Percentiles rank a stretch among this genome's conserved stretches.
Conservation (phyloP, 768 basidiomycete genomes). For the Russula sp. region DNA sequence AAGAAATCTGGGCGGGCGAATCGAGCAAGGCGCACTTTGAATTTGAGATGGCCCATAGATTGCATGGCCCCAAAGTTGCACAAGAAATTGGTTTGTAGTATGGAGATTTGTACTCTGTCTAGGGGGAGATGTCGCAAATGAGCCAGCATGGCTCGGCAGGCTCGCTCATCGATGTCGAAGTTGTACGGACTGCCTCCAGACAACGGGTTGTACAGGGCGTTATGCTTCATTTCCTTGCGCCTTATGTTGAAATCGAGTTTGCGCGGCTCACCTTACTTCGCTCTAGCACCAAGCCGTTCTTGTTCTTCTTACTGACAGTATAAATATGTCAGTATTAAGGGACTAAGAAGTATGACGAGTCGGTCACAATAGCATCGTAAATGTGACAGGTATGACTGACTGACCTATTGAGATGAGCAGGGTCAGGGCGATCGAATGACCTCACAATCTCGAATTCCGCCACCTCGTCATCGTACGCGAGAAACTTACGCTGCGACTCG, state of each 20-base stretch:
- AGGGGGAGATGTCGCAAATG: too few species aligned
- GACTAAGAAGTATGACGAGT: neutral
- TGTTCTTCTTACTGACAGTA: too few species aligned
- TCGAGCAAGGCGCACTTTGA: neutral
- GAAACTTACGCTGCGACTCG: constrained; percentile 69
- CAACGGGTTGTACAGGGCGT: too few species aligned
- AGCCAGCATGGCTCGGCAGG: too few species aligned
- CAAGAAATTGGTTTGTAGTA: neutral
- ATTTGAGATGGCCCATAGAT: neutral
- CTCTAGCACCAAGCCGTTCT: too few species aligned
- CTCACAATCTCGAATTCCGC: constrained; percentile 66
- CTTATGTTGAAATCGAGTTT: too few species aligned
- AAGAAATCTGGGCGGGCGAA: neutral
- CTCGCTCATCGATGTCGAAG: too few species aligned
- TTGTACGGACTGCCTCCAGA: too few species aligned
- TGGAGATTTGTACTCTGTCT: too few species aligned
- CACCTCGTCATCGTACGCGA: constrained; percentile 37
- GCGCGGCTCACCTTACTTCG: too few species aligned
- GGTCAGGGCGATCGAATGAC: constrained; percentile 50
- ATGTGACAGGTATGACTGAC: neutral
- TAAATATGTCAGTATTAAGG: neutral
- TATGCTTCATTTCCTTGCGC: too few species aligned
- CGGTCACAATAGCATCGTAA: neutral
- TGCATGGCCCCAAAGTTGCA: neutral
- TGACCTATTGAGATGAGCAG: constrained; percentile 41